A percentile compares a stretch with the other conserved stretches of the same genome.
Evolutionary conservation across 1,284 basidiomycete species (phyloP).

Genomic region (Ganoderma lingzhi): DNA sequence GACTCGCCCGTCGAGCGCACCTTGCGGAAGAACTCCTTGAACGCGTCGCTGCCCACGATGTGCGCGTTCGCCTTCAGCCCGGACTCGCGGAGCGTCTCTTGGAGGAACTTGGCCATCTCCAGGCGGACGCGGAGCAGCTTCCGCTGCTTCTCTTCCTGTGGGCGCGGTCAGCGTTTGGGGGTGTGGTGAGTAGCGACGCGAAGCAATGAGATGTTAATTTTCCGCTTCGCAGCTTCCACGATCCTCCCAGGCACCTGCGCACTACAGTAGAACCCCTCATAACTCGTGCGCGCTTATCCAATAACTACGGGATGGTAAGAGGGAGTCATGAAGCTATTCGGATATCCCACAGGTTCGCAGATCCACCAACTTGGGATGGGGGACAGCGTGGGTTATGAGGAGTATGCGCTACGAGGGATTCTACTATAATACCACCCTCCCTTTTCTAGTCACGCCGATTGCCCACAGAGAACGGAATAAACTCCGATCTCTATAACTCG

Average conservation of each 20-base stretch:
- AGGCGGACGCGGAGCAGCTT: slow-evolving; percentile 94
- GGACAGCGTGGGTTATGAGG: too few species aligned
- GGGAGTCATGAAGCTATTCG: too few species aligned
- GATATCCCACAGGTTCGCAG: too few species aligned
- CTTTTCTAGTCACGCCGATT: not conserved
- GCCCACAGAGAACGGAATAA: not conserved
- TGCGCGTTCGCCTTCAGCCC: slow-evolving; percentile 92
- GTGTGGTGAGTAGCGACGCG: not conserved
- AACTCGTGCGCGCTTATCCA: too few species aligned
- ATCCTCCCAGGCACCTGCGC: not conserved
- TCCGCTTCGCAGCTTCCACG: not conserved
- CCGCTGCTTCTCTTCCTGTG: slow-evolving; percentile 96
- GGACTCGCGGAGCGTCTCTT: slow-evolving; percentile 95
- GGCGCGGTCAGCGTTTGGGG: not conserved
- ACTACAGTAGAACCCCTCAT: too few species aligned
- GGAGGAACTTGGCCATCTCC: slow-evolving; percentile 99
- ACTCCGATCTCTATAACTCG: not conserved
- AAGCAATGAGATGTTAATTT: not conserved
- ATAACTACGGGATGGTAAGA: too few species aligned
- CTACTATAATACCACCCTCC: too few species aligned
- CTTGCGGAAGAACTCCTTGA: slow-evolving; percentile 99
- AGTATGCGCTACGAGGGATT: too few species aligned
- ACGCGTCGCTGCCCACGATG: slow-evolving; percentile 93
- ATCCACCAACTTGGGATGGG: too few species aligned
- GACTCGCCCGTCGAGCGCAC: slow-evolving; percentile 95